Evolutionary conservation across 2,329 filamentous ascomycete species (phyloP).

Genomic region (Fusarium falciforme): DNA sequence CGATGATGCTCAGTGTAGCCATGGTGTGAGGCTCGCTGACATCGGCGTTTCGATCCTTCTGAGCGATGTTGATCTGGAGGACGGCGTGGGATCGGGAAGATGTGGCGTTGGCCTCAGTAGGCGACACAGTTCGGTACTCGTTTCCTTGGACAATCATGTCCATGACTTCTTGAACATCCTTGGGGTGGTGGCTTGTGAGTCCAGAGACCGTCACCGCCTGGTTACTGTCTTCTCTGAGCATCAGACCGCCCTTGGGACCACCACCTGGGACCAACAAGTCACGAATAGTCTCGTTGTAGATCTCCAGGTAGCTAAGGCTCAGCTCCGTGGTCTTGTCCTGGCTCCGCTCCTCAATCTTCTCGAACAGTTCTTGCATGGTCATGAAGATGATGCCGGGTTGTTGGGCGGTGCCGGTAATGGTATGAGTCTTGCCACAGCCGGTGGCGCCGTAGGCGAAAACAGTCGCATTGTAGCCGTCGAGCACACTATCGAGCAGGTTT

Average conservation of each 20-base stretch:
- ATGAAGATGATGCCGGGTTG: constrained; percentile 98
- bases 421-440: constrained; percentile 98
- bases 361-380: constrained; percentile 98
- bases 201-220: constrained; percentile 92
- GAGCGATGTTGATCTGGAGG: constrained; percentile 94
- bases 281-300: constrained; percentile 99
- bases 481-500: constrained; percentile 89
- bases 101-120: constrained; percentile 96
- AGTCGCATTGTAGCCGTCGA: constrained; percentile 98
- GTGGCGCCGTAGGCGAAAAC: constrained; percentile 99
- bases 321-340: constrained; percentile 91
- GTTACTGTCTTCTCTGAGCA: constrained; percentile 94
- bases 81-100: constrained; percentile 98
- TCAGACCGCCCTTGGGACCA: constrained; percentile 84
- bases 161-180: constrained; percentile 96
- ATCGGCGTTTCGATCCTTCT: constrained; percentile 92
- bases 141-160: constrained; percentile 98
- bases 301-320: constrained; percentile 94
- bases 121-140: constrained; percentile 93
- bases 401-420: constrained; percentile 90
- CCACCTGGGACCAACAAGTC: constrained; percentile 90
- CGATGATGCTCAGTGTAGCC: constrained; percentile 98
- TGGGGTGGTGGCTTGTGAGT: constrained; percentile 89
- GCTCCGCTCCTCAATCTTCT: constrained; percentile 88
- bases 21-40: constrained; percentile 97